A percentile compares a stretch with the other conserved stretches of the same genome.
phyloP scores from a whole-genome alignment of 2,329 filamentous ascomycete genomes.

The Alternaria alternata region DNA sequence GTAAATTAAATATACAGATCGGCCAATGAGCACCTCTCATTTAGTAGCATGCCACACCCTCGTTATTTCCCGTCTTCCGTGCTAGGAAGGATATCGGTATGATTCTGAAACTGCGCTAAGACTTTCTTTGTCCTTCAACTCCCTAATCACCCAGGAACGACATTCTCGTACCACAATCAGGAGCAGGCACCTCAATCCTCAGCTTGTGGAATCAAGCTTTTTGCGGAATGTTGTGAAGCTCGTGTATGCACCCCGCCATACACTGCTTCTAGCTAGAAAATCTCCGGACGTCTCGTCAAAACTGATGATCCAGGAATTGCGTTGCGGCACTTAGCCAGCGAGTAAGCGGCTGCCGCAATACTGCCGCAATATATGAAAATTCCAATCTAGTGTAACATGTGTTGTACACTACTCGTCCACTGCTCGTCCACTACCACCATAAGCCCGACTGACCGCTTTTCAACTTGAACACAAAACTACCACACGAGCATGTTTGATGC shows the following conservation, averaged over 20 bases:
- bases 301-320: not conserved
- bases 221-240: conserved; percentile 10
- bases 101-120: conserved; percentile 15
- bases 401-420: not conserved
- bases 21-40: not conserved
- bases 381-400: conserved; percentile 1
- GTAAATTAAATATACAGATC: not conserved
- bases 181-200: not conserved
- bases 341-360: conserved; percentile 9
- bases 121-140: not conserved
- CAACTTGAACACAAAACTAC: not conserved
- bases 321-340: conserved; percentile 6
- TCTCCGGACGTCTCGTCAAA: not conserved
- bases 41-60: not conserved
- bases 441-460: not conserved
- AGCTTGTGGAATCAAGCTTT: not conserved
- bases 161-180: not conserved
- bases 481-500: not conserved
- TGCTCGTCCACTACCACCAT: not conserved
- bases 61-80: not conserved
- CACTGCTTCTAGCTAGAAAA: not conserved
- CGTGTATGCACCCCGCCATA: conserved; percentile 18
- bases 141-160: not conserved
- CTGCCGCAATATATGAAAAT: conserved; percentile 16
- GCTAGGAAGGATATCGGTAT: conserved; percentile 9